Conservation (phyloP, 2,329 filamentous ascomycete species). For the Metarhizium rileyi region DNA sequence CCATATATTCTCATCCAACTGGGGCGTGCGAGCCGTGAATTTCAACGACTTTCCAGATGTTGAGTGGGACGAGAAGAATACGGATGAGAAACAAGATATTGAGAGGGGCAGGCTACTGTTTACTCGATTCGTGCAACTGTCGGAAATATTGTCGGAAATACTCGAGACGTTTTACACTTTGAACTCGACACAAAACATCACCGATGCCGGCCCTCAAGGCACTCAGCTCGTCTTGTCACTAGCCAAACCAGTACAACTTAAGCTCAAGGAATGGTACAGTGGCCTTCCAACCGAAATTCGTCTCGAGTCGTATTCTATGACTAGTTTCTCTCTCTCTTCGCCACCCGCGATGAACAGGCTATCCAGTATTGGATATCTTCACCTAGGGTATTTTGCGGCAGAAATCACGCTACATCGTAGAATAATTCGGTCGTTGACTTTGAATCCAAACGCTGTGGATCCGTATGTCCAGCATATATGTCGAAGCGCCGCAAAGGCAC, state of each 20-base stretch:
- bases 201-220: conserved; percentile 56
- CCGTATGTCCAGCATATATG: conserved; percentile 86
- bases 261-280: conserved; percentile 74
- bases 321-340: conserved; percentile 10
- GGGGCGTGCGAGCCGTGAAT: conserved; percentile 62
- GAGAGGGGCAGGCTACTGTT: conserved; percentile 63
- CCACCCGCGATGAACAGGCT: conserved; percentile 33
- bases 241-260: conserved; percentile 74
- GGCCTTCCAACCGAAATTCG: conserved; percentile 53
- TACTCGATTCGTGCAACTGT: conserved; percentile 64
- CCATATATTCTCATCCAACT: conserved; percentile 59
- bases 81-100: conserved; percentile 53
- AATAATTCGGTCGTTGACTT: conserved; percentile 70
- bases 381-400: conserved; percentile 86
- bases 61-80: conserved; percentile 52
- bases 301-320: conserved; percentile 49
- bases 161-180: conserved; percentile 77
- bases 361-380: conserved; percentile 64
- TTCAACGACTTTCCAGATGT: conserved; percentile 64
- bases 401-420: conserved; percentile 89
- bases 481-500: conserved; percentile 85
- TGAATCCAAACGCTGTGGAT: conserved; percentile 42
- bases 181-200: conserved; percentile 60
- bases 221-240: conserved; percentile 64
- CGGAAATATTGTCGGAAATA: conserved; percentile 67